These are phyloP conservation scores for Pleurozium schreberi DNA, from an alignment of 225 moss, liverwort and hornwort genomes.

Conservation along the genomic window DNA sequence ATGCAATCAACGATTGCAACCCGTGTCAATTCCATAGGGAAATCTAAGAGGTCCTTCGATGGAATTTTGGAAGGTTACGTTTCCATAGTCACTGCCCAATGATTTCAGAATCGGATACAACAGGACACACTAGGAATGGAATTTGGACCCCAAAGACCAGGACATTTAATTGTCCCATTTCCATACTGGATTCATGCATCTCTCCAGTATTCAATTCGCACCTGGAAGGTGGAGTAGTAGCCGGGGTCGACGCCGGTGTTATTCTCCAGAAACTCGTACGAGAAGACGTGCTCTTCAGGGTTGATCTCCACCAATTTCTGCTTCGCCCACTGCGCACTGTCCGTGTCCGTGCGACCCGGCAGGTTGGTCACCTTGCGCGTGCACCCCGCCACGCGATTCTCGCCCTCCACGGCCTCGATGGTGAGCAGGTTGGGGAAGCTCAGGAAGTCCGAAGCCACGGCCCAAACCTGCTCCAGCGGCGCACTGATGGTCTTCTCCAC, in stretches of 20 bases:
- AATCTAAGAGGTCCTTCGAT: background rate
- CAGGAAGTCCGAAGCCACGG: constrained; percentile 42
- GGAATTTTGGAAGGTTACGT: background rate
- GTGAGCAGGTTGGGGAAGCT: constrained; percentile 38
- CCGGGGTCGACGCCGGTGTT: constrained; percentile 48
- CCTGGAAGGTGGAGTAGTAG: constrained; percentile 52
- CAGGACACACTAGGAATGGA: background rate
- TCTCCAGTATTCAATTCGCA: background rate
- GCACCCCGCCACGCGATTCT: constrained; percentile 42
- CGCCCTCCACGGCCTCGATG: constrained; percentile 37
- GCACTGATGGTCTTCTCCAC: constrained; percentile 41
- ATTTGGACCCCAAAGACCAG: background rate
- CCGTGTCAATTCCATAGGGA: background rate
- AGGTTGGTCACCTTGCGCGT: constrained; percentile 44
- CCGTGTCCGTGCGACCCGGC: constrained; percentile 47
- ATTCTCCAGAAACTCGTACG: constrained; percentile 47
- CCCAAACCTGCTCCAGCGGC: constrained; percentile 47
- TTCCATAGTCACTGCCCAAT: background rate
- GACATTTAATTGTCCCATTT: background rate
- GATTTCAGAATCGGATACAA: background rate
- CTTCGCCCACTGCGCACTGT: constrained; percentile 38
- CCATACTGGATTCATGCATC: background rate
- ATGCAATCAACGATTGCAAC: background rate
- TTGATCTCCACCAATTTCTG: constrained; percentile 44
- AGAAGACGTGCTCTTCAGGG: constrained; percentile 33